Percentiles rank a stretch among this genome's conserved stretches.
These are phyloP conservation scores for Picochlorum costavermella DNA, from an alignment of 139 green algal species.

Conservation along the genomic window DNA sequence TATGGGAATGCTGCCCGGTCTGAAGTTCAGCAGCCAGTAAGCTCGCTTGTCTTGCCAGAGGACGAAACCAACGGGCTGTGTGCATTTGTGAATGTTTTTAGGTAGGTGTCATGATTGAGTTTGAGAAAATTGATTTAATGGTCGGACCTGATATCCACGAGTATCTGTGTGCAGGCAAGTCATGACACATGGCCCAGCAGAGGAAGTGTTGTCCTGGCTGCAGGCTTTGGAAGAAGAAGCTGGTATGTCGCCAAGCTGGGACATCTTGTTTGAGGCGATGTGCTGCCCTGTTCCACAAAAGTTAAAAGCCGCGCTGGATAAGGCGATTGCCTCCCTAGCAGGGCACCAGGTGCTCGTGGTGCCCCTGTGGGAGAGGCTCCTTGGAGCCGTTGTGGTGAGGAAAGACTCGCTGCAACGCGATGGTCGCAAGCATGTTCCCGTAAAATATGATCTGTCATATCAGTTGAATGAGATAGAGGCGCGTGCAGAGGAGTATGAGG, in stretches of 20 bases:
- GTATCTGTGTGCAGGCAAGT: constrained; percentile 17
- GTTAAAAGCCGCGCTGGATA: constrained; percentile 43
- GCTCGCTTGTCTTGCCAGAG: constrained; percentile 24
- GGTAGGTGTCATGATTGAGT: neutral
- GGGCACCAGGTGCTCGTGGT: constrained; percentile 32
- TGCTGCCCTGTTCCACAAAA: constrained; percentile 60
- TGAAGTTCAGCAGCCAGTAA: neutral
- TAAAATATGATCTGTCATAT: constrained; percentile 42
- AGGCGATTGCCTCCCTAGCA: constrained; percentile 37
- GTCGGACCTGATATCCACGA: neutral
- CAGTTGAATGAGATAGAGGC: constrained; percentile 69
- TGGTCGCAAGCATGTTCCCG: neutral
- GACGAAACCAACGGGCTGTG: constrained; percentile 26
- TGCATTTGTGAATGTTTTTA: constrained; percentile 34
- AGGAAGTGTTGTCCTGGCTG: constrained; percentile 29
- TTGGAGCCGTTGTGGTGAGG: constrained; percentile 43
- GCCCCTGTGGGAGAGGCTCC: constrained; percentile 51
- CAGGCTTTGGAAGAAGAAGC: constrained; percentile 30
- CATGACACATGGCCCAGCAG: constrained; percentile 20
- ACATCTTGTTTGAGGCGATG: constrained; percentile 73
- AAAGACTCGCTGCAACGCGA: constrained; percentile 1
- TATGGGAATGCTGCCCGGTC: constrained; percentile 7
- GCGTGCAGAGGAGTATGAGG: constrained; percentile 52
- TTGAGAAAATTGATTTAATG: neutral
- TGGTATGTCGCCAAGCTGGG: constrained; percentile 43